Percentiles rank a stretch among this genome's conserved stretches.
These are phyloP conservation scores for Cladosporium austrohemisphaericum DNA, from an alignment of 2,329 filamentous ascomycete genomes.

Conservation along the genomic window DNA sequence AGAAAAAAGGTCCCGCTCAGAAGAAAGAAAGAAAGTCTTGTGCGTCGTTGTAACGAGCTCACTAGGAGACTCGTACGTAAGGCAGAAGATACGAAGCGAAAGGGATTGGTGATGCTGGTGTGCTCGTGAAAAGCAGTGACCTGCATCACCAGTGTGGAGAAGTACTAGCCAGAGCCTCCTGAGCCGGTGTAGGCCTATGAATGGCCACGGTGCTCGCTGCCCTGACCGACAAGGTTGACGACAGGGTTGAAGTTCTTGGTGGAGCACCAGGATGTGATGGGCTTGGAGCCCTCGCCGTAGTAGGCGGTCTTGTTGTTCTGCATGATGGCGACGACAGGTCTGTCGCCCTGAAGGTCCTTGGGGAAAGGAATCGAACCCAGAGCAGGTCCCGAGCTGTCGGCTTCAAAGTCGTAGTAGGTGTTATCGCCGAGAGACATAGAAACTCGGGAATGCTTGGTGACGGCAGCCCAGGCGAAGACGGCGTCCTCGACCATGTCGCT, in stretches of 20 bases:
- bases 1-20: neutral
- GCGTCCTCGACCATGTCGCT: conserved; percentile 32
- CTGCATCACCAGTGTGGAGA: neutral
- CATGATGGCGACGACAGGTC: conserved; percentile 32
- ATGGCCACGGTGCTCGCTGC: conserved; percentile 20
- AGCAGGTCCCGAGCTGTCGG: conserved; percentile 29
- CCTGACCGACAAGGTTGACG: conserved; percentile 33
- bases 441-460: conserved; percentile 30
- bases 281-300: conserved; percentile 25
- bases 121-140: neutral
- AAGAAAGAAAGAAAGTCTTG: neutral
- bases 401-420: conserved; percentile 33
- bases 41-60: too few relatives aligned
- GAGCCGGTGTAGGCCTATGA: neutral
- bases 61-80: too few relatives aligned
- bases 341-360: conserved; percentile 28
- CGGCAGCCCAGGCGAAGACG: conserved; percentile 38
- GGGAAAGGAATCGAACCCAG: conserved; percentile 34
- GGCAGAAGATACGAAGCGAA: too few relatives aligned
- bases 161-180: neutral
- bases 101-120: too few relatives aligned
- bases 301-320: conserved; percentile 27
- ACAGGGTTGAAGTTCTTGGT: conserved; percentile 37
- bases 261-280: conserved; percentile 29
- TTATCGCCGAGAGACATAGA: conserved; percentile 34